Conservation (phyloP, 2,329 filamentous ascomycete genomes). For the Calonectria hawksworthii region DNA sequence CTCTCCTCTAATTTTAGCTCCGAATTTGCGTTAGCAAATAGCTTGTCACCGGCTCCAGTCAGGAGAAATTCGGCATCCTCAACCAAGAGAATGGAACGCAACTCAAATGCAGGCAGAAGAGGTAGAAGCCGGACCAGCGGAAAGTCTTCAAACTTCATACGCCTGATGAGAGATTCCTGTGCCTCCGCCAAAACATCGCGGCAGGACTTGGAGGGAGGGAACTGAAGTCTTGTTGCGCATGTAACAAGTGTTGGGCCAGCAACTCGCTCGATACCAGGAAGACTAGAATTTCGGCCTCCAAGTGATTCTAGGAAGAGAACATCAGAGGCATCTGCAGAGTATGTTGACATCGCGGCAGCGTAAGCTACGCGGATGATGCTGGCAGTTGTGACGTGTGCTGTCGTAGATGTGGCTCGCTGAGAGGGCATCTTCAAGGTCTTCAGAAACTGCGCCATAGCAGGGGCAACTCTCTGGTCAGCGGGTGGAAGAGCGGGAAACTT, state of each 20-base stretch:
- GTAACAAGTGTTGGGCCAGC: too few species aligned
- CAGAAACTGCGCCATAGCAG: background rate
- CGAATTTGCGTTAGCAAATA: background rate
- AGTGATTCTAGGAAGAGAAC: background rate
- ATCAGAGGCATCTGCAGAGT: background rate
- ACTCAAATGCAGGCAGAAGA: background rate
- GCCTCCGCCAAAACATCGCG: too few species aligned
- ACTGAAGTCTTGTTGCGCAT: too few species aligned
- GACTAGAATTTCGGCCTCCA: background rate
- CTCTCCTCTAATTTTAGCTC: background rate
- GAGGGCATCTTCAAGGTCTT: background rate
- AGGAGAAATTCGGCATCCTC: background rate
- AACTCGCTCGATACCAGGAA: too few species aligned
- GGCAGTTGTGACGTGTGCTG: background rate
- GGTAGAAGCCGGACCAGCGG: background rate
- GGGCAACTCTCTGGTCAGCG: background rate
- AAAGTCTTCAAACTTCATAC: constrained; percentile 2
- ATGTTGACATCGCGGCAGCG: background rate
- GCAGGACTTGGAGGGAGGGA: too few species aligned
- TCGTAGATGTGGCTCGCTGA: background rate
- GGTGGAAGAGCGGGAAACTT: background rate
- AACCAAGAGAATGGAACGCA: background rate
- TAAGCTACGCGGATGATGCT: background rate
- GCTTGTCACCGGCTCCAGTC: background rate
- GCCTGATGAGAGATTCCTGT: too few species aligned